These are phyloP conservation scores for Exophiala spinifera DNA, from an alignment of 2,329 filamentous ascomycete species.

Conservation along the genomic window DNA sequence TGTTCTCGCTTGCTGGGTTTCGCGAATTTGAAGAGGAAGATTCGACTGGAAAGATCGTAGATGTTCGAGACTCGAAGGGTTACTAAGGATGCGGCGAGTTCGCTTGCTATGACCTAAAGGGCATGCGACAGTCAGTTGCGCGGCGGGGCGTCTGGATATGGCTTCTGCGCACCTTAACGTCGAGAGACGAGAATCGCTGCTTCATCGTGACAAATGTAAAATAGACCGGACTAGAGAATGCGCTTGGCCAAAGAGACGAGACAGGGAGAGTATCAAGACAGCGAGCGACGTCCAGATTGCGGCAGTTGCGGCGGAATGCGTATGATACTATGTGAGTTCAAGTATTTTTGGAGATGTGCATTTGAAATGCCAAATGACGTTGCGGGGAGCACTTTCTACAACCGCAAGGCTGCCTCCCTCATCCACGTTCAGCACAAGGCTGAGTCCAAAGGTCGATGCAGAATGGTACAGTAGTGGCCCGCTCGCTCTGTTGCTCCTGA, in stretches of 20 bases:
- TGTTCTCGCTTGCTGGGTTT: conserved; percentile 88
- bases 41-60: conserved; percentile 86
- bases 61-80: conserved; percentile 84
- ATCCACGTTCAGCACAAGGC: neutral
- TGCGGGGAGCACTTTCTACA: too few relatives aligned
- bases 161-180: conserved; percentile 49
- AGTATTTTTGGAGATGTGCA: too few relatives aligned
- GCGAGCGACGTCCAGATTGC: neutral
- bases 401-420: neutral
- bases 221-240: too few relatives aligned
- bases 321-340: too few relatives aligned
- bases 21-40: conserved; percentile 91
- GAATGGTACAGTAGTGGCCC: too few relatives aligned
- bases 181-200: conserved; percentile 57
- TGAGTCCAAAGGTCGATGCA: too few relatives aligned
- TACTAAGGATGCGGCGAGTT: conserved; percentile 74
- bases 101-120: conserved; percentile 83
- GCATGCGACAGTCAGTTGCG: conserved; percentile 9
- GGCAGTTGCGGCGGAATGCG: too few relatives aligned
- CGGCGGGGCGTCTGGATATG: neutral
- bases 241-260: too few relatives aligned
- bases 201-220: conserved; percentile 45
- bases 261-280: too few relatives aligned
- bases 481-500: too few relatives aligned
- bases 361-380: too few relatives aligned